phyloP scores from a whole-genome alignment of 345 rosid genomes.

The Syzygium oleosum region DNA sequence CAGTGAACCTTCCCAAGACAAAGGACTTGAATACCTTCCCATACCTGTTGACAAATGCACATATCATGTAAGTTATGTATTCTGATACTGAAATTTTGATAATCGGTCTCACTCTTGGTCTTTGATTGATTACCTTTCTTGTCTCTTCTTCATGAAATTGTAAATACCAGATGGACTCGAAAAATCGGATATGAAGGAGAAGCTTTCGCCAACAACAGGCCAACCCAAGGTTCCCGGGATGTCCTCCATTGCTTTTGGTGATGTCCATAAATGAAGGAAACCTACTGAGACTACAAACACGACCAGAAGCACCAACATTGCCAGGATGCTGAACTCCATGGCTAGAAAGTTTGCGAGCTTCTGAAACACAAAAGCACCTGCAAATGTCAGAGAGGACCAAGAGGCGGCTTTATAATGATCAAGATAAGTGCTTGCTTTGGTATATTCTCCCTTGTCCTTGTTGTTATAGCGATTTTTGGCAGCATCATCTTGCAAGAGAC shows the following conservation, averaged over 20 bases:
- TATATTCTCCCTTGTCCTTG: not conserved
- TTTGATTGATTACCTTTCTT: slow-evolving; percentile 26
- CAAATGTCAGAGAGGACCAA: not conserved
- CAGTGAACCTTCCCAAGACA: slow-evolving; percentile 44
- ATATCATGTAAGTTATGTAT: not conserved
- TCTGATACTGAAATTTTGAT: not conserved
- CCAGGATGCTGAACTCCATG: slow-evolving; percentile 34
- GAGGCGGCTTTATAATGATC: not conserved
- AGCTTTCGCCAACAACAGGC: slow-evolving; percentile 59
- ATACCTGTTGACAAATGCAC: slow-evolving; percentile 17
- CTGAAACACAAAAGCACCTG: not conserved
- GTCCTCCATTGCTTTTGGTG: slow-evolving; percentile 46
- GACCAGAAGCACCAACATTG: slow-evolving; percentile 13
- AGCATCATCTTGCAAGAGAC: not conserved
- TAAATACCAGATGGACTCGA: slow-evolving; percentile 46
- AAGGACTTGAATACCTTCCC: slow-evolving; percentile 57
- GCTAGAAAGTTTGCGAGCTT: not conserved
- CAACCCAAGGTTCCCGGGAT: slow-evolving; percentile 55
- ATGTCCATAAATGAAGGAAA: slow-evolving; percentile 18
- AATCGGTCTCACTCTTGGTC: not conserved
- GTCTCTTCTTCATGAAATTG: slow-evolving; percentile 53
- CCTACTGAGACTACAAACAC: slow-evolving; percentile 12
- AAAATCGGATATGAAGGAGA: slow-evolving; percentile 44
- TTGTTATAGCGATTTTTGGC: not conserved
- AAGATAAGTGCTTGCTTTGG: not conserved